Base-by-base conservation (phyloP, 768 basidiomycete genomes). In the Chalciporus piperatus region DNA sequence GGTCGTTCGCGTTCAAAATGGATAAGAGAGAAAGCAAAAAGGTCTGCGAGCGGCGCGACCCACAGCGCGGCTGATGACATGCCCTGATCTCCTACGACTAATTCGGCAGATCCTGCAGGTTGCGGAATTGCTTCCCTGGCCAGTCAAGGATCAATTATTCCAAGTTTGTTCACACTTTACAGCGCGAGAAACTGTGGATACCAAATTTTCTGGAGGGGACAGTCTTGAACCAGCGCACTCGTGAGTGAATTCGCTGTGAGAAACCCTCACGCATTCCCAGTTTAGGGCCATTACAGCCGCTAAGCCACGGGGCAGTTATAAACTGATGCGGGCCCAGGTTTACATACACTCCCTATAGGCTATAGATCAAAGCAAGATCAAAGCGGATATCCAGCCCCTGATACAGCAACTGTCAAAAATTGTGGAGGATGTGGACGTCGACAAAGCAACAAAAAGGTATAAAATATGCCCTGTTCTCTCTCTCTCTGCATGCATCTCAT, bases 181-280 rank as follows among this genome's bases (percentile, higher is more conserved):
- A 77, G 68, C 54, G 70, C 76, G 81, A 78, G 73, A 75, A 71
- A 78, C 78, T 56, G 79, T 81, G 84, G 81, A 77, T 72, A 86
- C 88, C 87, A 89, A 91, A 85, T 89, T 90, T 89, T 91, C 89
- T 82, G 86, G 87, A 89, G 89, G 87, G 85, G 85, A 83, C 83
- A 79, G 87, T 78, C 86, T 90, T 86, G 89, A 90, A 89, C 85
- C 84, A 87, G 89, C 88, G 89, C 89, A 82, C 89, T 79, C 69
- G 74, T 76, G 80, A 72, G 70, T 70, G 60, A 68, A 40, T 57
- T 68, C 80, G 86, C 82, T 80, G 87, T 73, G 72, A 20, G 54
- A 70, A 70, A 71, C 78, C 80, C 77, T 80, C 77, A 74, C 83
- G 74, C 87, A 90, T 89, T 84, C 89, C 89, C 82, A 76, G 76